phyloP scores from a whole-genome alignment of 345 rosid genomes.

The Capsella bursapastoris region DNA sequence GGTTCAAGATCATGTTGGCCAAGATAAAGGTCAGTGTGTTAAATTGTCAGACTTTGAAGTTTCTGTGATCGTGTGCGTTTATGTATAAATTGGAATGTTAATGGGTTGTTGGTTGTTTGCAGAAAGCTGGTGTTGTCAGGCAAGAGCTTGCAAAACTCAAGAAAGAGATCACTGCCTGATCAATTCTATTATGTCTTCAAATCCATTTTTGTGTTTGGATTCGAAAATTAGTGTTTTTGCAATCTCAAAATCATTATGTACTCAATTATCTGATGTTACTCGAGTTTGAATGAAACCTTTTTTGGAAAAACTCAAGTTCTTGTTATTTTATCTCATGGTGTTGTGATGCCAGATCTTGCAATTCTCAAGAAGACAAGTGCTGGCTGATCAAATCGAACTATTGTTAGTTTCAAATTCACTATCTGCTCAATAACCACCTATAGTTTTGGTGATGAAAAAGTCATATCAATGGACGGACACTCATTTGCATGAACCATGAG shows the following conservation, averaged over 20 bases:
- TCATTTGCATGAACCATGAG: too few relatives aligned
- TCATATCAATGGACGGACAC: too few relatives aligned
- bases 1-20: constrained; percentile 88
- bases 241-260: constrained; percentile 3
- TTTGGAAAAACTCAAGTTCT: too few relatives aligned
- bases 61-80: not conserved
- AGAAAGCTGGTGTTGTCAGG: constrained; percentile 60
- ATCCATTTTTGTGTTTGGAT: constrained; percentile 23
- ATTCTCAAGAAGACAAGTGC: too few relatives aligned
- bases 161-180: constrained; percentile 50
- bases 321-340: too few relatives aligned
- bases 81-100: not conserved
- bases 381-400: too few relatives aligned
- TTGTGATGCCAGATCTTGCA: too few relatives aligned
- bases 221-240: constrained; percentile 30
- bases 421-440: too few relatives aligned
- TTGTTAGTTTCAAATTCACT: too few relatives aligned
- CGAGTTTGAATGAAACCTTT: constrained; percentile 26
- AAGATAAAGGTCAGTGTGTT: constrained; percentile 62
- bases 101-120: constrained; percentile 18
- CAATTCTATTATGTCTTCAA: not conserved
- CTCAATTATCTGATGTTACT: constrained; percentile 22
- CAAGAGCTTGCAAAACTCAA: constrained; percentile 63
- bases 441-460: too few relatives aligned
- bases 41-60: not conserved